Conservation (phyloP, 441 rosid species). For the Adansonia grandidieri region DNA sequence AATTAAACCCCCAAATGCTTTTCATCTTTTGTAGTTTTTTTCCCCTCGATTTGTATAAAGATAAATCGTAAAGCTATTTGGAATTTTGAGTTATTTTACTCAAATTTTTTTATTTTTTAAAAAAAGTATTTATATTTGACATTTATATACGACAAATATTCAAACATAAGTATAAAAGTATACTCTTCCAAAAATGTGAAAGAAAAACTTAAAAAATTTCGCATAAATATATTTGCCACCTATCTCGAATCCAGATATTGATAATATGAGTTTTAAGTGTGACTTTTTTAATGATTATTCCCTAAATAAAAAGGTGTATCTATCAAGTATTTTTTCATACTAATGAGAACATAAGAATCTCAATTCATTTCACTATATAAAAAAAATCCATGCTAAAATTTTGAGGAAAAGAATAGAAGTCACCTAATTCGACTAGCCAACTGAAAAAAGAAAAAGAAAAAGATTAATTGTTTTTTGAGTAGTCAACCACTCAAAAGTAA, state of each 20-base stretch:
- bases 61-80: background rate
- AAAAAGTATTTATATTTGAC: background rate
- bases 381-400: too few relatives aligned
- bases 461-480: background rate
- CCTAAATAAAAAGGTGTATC: too few relatives aligned
- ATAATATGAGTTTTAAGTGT: too few relatives aligned
- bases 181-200: background rate
- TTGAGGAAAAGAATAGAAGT: too few relatives aligned
- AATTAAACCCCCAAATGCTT: background rate
- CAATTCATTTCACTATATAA: too few relatives aligned
- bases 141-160: background rate
- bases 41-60: background rate
- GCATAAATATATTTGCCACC: too few relatives aligned
- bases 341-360: too few relatives aligned
- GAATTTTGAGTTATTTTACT: background rate
- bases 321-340: too few relatives aligned
- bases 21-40: background rate
- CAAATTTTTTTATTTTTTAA: too few relatives aligned
- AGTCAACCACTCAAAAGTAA: background rate
- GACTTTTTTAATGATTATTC: too few relatives aligned
- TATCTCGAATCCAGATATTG: too few relatives aligned
- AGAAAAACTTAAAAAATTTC: background rate
- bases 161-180: background rate
- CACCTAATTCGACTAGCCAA: background rate
- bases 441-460: background rate